phyloP scores from a whole-genome alignment of 23 red algal genomes.

The Pyropia haitanensis region DNA sequence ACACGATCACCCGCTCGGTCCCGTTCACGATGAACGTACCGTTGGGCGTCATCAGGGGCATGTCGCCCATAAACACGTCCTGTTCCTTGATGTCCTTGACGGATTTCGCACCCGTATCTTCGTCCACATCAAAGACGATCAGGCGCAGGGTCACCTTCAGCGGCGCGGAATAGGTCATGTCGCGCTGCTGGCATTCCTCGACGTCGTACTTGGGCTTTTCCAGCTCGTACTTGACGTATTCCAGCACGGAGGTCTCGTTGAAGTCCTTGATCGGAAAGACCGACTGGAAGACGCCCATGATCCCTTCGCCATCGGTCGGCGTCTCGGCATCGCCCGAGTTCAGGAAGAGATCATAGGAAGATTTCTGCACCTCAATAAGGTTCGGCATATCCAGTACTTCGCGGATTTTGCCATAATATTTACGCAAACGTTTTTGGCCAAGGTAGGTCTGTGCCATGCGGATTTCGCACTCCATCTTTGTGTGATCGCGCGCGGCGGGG shows the following conservation, averaged over 20 bases:
- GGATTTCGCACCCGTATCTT: neutral
- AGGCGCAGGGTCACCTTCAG: neutral
- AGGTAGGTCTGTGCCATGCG: neutral
- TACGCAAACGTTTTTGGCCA: neutral
- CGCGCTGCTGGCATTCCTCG: neutral
- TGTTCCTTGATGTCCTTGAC: neutral
- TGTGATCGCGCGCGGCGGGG: no score
- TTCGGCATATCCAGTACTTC: neutral
- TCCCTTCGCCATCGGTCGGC: neutral
- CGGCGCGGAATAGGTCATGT: neutral
- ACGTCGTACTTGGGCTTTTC: conserved; percentile 1
- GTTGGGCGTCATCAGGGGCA: neutral
- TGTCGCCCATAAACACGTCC: neutral
- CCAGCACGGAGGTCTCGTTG: neutral
- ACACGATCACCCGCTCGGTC: conserved; percentile 1
- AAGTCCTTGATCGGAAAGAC: conserved; percentile 7
- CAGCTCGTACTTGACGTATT: neutral
- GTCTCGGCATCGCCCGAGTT: neutral
- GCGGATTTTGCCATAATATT: neutral
- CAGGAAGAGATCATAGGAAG: neutral
- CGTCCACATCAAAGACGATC: neutral
- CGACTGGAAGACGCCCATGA: neutral
- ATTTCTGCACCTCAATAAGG: conserved; percentile 3
- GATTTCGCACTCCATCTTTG: no score
- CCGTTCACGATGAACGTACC: conserved; percentile 3